Evolutionary conservation across 257 asterid species (phyloP).

Genomic region (Fraxinus americana): DNA sequence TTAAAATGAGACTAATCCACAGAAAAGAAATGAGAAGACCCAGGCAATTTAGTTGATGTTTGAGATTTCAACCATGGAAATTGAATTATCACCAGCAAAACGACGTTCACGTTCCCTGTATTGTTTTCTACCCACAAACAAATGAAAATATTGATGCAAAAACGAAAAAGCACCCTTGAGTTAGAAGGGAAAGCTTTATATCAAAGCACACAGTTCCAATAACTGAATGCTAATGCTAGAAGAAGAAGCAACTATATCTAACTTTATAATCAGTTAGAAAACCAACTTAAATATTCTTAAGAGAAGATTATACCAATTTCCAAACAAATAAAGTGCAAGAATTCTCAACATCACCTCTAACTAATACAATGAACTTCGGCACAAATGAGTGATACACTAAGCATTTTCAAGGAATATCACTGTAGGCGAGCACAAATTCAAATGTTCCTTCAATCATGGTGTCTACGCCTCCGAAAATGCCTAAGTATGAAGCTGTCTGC

Average conservation of each 20-base stretch:
- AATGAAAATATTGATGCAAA: not conserved
- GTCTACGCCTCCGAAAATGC: conserved; percentile 57
- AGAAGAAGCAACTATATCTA: not conserved
- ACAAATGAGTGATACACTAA: not conserved
- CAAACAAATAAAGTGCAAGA: not conserved
- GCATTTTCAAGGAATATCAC: not conserved
- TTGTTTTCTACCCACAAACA: not conserved
- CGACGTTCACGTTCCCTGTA: not conserved
- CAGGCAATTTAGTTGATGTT: not conserved
- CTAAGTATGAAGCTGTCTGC: conserved; percentile 89
- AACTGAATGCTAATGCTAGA: not conserved
- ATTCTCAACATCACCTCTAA: not conserved
- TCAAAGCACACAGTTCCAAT: not conserved
- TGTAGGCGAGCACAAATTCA: not conserved
- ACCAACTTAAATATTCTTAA: not conserved
- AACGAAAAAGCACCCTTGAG: not conserved
- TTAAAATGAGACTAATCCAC: not conserved
- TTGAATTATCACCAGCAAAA: not conserved
- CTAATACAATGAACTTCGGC: not conserved
- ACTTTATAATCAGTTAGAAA: not conserved
- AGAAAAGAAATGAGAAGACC: not conserved
- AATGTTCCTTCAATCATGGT: conserved; percentile 45
- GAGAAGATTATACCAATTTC: not conserved
- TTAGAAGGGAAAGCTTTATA: not conserved
- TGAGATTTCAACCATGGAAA: not conserved